A percentile compares a stretch with the other conserved stretches of the same genome.
Conservation (phyloP, 176 grass and related monocot genomes). For the Typha latifolia region DNA sequence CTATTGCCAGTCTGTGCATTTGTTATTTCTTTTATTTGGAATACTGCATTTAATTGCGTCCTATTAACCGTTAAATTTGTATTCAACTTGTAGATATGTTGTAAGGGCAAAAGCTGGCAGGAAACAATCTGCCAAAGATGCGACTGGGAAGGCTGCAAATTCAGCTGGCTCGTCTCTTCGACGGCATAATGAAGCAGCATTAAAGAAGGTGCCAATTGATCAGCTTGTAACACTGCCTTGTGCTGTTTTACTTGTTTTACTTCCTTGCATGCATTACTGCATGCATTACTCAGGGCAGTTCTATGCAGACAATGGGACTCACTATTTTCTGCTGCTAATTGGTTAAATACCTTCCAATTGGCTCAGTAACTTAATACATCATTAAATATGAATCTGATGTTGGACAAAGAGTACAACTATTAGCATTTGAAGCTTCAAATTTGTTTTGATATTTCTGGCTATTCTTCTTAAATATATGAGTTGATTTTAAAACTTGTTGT, state of each 20-base stretch:
- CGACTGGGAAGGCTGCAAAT: constrained; percentile 77
- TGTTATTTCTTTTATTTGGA: background rate
- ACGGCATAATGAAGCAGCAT: constrained; percentile 79
- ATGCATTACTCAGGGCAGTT: background rate
- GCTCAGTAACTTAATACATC: background rate
- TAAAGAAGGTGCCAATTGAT: constrained; percentile 52
- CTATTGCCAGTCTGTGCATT: too few relatives aligned
- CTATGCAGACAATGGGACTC: constrained; percentile 1
- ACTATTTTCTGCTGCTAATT: constrained; percentile 9
- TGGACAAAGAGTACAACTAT: background rate
- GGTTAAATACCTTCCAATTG: background rate
- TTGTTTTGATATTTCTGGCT: constrained; percentile 14
- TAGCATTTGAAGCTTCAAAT: background rate
- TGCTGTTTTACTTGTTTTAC: background rate
- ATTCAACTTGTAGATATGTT: constrained; percentile 62
- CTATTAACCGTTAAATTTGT: background rate
- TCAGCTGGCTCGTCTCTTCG: constrained; percentile 89
- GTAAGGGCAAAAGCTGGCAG: constrained; percentile 96
- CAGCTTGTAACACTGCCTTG: background rate
- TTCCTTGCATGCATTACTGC: background rate
- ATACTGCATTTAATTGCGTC: background rate
- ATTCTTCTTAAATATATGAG: background rate
- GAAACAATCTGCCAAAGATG: constrained; percentile 92
- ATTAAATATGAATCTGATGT: background rate
- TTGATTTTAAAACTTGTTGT: constrained; percentile 11